Percentiles rank a stretch among this genome's conserved stretches.
These are phyloP conservation scores for Boletus pseudo-olivaceus DNA, from an alignment of 768 basidiomycete species.

Conservation along the genomic window DNA sequence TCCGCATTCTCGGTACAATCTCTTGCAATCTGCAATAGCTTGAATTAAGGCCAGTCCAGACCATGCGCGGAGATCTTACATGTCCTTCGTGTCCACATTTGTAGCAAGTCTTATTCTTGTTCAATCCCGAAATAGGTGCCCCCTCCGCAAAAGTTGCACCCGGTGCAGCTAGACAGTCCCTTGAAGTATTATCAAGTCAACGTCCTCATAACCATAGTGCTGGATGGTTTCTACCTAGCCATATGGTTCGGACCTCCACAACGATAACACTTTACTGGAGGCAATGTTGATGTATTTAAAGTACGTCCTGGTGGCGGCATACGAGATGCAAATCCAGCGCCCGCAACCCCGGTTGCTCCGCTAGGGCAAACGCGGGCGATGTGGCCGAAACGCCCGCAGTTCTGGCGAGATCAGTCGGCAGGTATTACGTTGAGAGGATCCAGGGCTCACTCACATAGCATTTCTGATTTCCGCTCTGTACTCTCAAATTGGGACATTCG, in stretches of 20 bases:
- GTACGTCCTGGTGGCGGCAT: conserved; percentile 71
- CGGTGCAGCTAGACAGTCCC: conserved; percentile 80
- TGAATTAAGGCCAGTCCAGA: conserved; percentile 5
- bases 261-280: conserved; percentile 84
- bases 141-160: conserved; percentile 49
- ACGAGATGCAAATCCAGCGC: conserved; percentile 57
- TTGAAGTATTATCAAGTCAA: conserved; percentile 26
- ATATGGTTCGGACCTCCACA: conserved; percentile 89
- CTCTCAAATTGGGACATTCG: conserved; percentile 77
- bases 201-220: neutral
- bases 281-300: conserved; percentile 71
- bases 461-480: conserved; percentile 68
- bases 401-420: conserved; percentile 38
- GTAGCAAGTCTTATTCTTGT: conserved; percentile 79
- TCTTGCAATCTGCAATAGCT: conserved; percentile 50
- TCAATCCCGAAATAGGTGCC: conserved; percentile 38
- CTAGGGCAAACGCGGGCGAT: conserved; percentile 75
- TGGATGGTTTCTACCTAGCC: conserved; percentile 51
- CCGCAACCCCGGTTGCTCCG: conserved; percentile 36
- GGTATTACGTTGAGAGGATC: neutral
- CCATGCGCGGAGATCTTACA: conserved; percentile 43
- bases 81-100: conserved; percentile 87
- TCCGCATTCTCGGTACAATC: conserved; percentile 59
- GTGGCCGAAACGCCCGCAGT: conserved; percentile 80
- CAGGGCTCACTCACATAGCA: conserved; percentile 63